Evolutionary conservation across 257 asterid species (phyloP).

Genomic region (Capsicum chinense): DNA sequence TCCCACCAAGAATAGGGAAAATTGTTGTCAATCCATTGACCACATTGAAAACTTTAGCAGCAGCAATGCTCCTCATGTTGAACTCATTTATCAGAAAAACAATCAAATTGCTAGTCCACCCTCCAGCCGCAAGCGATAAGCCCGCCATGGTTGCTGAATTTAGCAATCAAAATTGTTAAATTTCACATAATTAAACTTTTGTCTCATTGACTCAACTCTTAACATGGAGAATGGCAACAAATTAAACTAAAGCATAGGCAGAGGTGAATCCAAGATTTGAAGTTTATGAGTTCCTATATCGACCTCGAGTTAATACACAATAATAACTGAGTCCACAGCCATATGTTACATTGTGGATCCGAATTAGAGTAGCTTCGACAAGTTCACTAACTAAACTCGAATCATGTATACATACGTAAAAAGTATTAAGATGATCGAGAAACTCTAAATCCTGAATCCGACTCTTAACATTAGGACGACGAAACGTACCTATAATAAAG

Average conservation of each 20-base stretch:
- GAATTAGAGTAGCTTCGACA: no score
- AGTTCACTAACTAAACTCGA: neutral
- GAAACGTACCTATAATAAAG: slow-evolving; percentile 45
- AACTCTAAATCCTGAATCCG: neutral
- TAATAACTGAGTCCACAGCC: neutral
- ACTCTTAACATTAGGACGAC: neutral
- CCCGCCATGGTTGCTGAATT: slow-evolving; percentile 67
- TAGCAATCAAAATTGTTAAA: neutral
- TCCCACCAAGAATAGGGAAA: slow-evolving; percentile 73
- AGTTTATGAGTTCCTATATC: neutral
- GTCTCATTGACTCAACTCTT: no score
- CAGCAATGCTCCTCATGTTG: slow-evolving; percentile 69
- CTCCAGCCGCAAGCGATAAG: slow-evolving; percentile 65
- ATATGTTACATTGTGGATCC: neutral
- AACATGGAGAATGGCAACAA: neutral
- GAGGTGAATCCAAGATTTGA: neutral
- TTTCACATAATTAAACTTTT: neutral
- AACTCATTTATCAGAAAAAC: slow-evolving; percentile 76
- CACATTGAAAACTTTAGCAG: slow-evolving; percentile 70
- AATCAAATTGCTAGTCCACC: slow-evolving; percentile 64
- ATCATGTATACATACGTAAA: no score
- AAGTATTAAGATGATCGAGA: neutral
- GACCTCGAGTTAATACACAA: neutral
- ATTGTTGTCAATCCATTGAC: slow-evolving; percentile 71
- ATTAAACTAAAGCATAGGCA: neutral